phyloP scores from a whole-genome alignment of 345 rosid species.

The Moricandia moricandioides region DNA sequence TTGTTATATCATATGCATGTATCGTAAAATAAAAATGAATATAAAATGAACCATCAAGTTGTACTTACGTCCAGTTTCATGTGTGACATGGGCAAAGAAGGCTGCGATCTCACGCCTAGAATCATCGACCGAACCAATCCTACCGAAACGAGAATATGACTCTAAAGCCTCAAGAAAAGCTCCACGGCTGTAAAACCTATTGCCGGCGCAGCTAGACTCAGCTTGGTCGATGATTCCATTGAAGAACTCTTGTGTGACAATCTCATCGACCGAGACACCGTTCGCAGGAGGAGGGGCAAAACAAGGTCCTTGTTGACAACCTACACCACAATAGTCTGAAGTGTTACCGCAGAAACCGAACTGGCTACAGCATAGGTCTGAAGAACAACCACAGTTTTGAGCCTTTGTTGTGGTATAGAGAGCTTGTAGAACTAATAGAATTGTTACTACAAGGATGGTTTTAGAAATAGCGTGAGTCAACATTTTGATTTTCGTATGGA shows the following conservation, averaged over 20 bases:
- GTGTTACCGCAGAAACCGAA: constrained; percentile 46
- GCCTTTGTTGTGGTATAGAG: constrained; percentile 8
- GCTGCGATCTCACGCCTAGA: constrained; percentile 74
- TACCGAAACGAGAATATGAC: constrained; percentile 54
- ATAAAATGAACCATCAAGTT: not conserved
- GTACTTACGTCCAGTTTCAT: constrained; percentile 76
- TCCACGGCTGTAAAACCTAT: constrained; percentile 53
- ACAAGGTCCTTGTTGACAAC: constrained; percentile 63
- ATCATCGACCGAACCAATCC: constrained; percentile 46
- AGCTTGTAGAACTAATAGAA: constrained; percentile 19
- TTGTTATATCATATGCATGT: not conserved
- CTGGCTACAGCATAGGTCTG: constrained; percentile 47
- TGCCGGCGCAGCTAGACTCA: constrained; percentile 49
- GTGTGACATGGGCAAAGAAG: constrained; percentile 79
- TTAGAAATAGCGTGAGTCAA: constrained; percentile 27
- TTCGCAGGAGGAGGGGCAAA: constrained; percentile 39
- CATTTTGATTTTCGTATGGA: constrained; percentile 17
- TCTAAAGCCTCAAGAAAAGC: constrained; percentile 54
- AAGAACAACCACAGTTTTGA: constrained; percentile 45
- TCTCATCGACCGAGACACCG: constrained; percentile 39
- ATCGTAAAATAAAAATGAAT: too few relatives aligned
- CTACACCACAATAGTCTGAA: constrained; percentile 44
- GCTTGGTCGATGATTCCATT: constrained; percentile 54
- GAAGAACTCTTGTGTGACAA: constrained; percentile 54
- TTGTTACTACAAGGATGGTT: constrained; percentile 9